phyloP scores from a whole-genome alignment of 306 rosid species.

The Betula pendula region DNA sequence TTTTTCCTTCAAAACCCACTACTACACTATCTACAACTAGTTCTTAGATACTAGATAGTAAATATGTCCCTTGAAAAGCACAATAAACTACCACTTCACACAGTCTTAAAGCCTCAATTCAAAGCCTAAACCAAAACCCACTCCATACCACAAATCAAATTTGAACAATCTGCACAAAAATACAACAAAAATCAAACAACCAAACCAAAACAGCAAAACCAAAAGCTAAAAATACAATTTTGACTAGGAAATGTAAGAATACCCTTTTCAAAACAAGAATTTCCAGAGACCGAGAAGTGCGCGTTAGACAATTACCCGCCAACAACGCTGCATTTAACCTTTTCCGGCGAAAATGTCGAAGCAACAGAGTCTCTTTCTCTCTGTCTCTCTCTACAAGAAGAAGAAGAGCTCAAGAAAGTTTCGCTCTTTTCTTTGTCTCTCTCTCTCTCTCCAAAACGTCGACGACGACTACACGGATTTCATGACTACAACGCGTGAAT shows the following conservation, averaged over 20 bases:
- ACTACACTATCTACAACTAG: neutral
- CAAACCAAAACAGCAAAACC: neutral
- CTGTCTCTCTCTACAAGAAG: slow-evolving; percentile 26
- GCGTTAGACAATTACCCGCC: neutral
- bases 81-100: neutral
- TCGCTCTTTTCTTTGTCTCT: slow-evolving; percentile 13
- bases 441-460: slow-evolving; percentile 36
- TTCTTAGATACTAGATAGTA: neutral
- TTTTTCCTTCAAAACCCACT: neutral
- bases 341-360: slow-evolving; percentile 68
- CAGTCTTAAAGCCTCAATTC: neutral
- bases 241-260: neutral
- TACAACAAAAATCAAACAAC: neutral
- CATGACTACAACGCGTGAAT: slow-evolving; percentile 82
- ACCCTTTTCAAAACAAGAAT: slow-evolving; percentile 9
- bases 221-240: neutral
- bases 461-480: slow-evolving; percentile 70
- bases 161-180: slow-evolving; percentile 29
- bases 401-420: neutral
- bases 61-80: neutral
- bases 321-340: slow-evolving; percentile 26
- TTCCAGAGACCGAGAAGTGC: slow-evolving; percentile 1
- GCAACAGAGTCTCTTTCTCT: slow-evolving; percentile 49
- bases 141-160: slow-evolving; percentile 12
- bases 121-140: slow-evolving; percentile 1